A percentile compares a stretch with the other conserved stretches of the same genome.
phyloP scores from a whole-genome alignment of 805 yeast species.

The Yarrowia divulgata region DNA sequence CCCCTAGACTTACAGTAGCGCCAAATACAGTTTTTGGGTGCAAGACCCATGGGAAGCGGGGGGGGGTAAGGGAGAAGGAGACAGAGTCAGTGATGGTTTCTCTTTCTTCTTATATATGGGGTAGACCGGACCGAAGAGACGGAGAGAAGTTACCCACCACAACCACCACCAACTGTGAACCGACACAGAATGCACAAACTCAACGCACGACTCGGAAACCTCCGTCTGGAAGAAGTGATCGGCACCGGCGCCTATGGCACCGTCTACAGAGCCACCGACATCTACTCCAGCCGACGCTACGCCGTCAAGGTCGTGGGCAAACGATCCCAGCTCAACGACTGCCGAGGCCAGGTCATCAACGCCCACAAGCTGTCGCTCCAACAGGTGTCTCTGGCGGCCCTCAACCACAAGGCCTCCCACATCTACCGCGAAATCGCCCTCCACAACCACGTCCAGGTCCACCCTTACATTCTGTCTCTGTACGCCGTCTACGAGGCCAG shows the following conservation, averaged over 20 bases:
- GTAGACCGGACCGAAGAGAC: too few species aligned
- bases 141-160: too few species aligned
- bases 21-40: conserved; percentile 1
- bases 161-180: too few species aligned
- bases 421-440: conserved; percentile 64
- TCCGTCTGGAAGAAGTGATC: conserved; percentile 50
- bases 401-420: conserved; percentile 48
- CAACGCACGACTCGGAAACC: conserved; percentile 36
- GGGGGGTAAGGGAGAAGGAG: too few species aligned
- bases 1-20: conserved; percentile 18
- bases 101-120: neutral
- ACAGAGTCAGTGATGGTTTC: too few species aligned
- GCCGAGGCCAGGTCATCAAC: conserved; percentile 10
- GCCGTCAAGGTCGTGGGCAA: conserved; percentile 68
- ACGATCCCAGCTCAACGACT: conserved; percentile 44
- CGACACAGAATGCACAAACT: conserved; percentile 31
- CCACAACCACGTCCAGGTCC: conserved; percentile 76
- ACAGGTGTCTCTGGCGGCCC: conserved; percentile 48
- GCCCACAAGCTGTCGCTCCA: conserved; percentile 47
- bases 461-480: conserved; percentile 70
- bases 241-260: conserved; percentile 90
- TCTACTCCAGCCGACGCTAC: conserved; percentile 54
- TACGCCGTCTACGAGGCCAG: conserved; percentile 72
- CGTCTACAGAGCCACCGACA: conserved; percentile 72
- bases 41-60: neutral